phyloP scores from a whole-genome alignment of 2,329 filamentous ascomycete species.

The Fusarium citri region DNA sequence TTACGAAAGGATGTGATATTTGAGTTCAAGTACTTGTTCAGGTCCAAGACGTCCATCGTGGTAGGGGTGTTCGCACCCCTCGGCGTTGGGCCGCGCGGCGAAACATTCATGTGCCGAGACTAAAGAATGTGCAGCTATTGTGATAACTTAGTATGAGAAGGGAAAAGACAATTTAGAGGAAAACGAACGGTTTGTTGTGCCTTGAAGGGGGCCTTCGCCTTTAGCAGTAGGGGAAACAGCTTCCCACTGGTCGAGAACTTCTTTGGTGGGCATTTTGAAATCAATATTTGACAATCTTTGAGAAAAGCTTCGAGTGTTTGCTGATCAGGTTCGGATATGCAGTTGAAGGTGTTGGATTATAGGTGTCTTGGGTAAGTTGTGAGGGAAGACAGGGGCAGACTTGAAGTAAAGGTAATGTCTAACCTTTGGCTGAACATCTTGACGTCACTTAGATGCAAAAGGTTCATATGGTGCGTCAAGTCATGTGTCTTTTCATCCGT shows the following conservation, averaged over 20 bases:
- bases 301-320: not conserved
- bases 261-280: conserved; percentile 36
- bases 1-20: rapidly evolving
- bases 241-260: conserved; percentile 38
- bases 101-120: conserved; percentile 45
- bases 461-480: not conserved
- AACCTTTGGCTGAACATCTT: not conserved
- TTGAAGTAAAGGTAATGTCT: not conserved
- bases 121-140: conserved; percentile 39
- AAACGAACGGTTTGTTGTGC: conserved; percentile 17
- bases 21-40: conserved; percentile 13
- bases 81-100: conserved; percentile 26
- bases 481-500: not conserved
- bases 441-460: conserved; percentile 13
- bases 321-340: too few species aligned
- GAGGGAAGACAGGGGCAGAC: not conserved
- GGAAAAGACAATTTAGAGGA: not conserved
- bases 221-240: conserved; percentile 24
- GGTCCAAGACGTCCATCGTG: conserved; percentile 16
- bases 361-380: not conserved
- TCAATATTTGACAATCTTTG: not conserved
- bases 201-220: conserved; percentile 39
- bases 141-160: not conserved
- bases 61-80: not conserved
- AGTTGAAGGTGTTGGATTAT: not conserved